Evolutionary conservation across 2,329 filamentous ascomycete species (phyloP).

Genomic region (Aspergillus neotritici): DNA sequence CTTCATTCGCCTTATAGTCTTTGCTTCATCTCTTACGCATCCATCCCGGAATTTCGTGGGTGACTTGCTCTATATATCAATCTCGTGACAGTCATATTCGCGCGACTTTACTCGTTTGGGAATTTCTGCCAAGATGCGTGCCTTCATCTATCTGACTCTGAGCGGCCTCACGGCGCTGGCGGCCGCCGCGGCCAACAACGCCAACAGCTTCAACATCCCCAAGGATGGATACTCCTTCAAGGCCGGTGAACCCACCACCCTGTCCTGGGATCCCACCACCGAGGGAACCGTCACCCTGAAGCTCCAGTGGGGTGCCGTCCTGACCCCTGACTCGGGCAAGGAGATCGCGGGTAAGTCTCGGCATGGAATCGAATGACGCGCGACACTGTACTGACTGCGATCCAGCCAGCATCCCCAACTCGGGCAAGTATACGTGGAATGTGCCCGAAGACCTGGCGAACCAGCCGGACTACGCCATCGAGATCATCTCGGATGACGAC

Average conservation of each 20-base stretch:
- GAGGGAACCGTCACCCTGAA: conserved; percentile 48
- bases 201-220: conserved; percentile 48
- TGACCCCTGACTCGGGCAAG: conserved; percentile 38
- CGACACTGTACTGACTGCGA: conserved; percentile 6
- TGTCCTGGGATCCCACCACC: conserved; percentile 49
- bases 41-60: not conserved
- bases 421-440: conserved; percentile 46
- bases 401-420: conserved; percentile 45
- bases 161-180: conserved; percentile 43
- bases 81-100: conserved; percentile 1
- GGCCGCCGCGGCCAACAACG: conserved; percentile 34
- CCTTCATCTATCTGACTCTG: conserved; percentile 39
- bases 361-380: not conserved
- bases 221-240: conserved; percentile 39
- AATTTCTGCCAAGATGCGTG: conserved; percentile 39
- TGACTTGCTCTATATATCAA: not conserved
- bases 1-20: not conserved
- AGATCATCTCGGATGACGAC: conserved; percentile 48
- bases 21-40: not conserved
- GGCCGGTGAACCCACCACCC: conserved; percentile 42
- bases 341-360: conserved; percentile 41
- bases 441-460: conserved; percentile 38
- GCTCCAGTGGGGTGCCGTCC: conserved; percentile 42
- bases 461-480: conserved; percentile 47
- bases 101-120: conserved; percentile 1